Base-by-base conservation (phyloP, 116 monocot species). In the Posidonia oceanica region DNA sequence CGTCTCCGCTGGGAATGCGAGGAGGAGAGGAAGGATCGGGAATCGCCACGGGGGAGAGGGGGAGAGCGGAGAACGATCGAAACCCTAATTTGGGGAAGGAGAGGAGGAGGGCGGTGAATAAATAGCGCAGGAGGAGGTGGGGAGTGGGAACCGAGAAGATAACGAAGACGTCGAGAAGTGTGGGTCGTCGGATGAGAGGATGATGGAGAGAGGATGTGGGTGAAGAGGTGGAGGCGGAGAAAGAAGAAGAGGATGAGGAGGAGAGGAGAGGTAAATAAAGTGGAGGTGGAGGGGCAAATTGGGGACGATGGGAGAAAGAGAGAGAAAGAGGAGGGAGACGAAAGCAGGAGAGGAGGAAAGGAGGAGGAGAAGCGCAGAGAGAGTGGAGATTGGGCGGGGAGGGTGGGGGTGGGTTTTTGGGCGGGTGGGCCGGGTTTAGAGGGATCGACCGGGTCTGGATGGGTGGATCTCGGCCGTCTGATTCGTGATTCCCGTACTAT, bases 131-230 rank as follows among this genome's bases (percentile, higher is more conserved):
- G 63, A 37, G 65, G 42, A 53, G 72, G 53, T 74, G 74, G 62
- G 74, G 76, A 67, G 60, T 51, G 61, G 70, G 44, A 61, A 61
- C 60, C 79, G 74, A 71, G 88, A 76, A 74, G 84, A 82, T 52
- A 83, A 83, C 59, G 91, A 82, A 4, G 80, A 90, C 84, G 86
- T 84, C 78, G 83, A 77, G 22, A 38, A 55, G 17, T 68, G 69
- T 37, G 75, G 69, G 54, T 63, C 81, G 81, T 79, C 70, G 36
- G 77, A 82, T 82, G 72, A 36, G 40, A 13, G 54, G 69, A 59
- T 52, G 69, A 54, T 36, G 68, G 73, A 66, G 69, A 69, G 55
- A 36, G 61, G 17, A 67, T 51, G 66, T 39, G 53, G 53, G 18
- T 67, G 23, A 67, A 37, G 61, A 64, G 56, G 54, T 70, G 37